Conservation (phyloP, 1,139 yeast genomes). For the Yamadazyma atmosphaerica region DNA sequence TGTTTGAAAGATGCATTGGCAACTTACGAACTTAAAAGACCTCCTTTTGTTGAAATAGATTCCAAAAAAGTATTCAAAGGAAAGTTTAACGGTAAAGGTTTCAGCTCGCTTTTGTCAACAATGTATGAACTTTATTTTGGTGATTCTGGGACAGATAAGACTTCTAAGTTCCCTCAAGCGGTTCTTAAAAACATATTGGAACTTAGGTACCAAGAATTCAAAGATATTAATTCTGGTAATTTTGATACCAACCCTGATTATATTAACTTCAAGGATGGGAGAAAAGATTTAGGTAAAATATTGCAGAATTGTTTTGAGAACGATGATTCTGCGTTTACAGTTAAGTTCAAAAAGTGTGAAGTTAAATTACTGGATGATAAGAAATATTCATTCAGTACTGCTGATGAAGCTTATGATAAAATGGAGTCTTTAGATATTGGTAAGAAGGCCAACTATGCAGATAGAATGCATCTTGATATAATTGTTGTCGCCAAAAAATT, state of each 20-base stretch:
- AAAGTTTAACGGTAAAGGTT: not conserved
- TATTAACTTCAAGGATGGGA: not conserved
- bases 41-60: not conserved
- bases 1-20: not conserved
- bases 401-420: not conserved
- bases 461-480: not conserved
- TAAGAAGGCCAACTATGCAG: not conserved
- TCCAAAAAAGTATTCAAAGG: not conserved
- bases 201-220: not conserved
- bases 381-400: not conserved
- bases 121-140: not conserved
- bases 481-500: not conserved
- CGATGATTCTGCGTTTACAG: not conserved
- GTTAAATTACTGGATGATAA: not conserved
- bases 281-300: not conserved
- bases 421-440: not conserved
- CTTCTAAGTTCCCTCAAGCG: not conserved
- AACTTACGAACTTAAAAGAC: not conserved
- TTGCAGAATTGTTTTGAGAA: not conserved
- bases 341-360: constrained; percentile 1
- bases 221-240: not conserved
- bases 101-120: not conserved
- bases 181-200: not conserved
- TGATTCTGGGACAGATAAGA: not conserved
- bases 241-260: not conserved